Conservation (phyloP, 371 early-diverging fungal genomes). For the Apophysomyces variabilis region DNA sequence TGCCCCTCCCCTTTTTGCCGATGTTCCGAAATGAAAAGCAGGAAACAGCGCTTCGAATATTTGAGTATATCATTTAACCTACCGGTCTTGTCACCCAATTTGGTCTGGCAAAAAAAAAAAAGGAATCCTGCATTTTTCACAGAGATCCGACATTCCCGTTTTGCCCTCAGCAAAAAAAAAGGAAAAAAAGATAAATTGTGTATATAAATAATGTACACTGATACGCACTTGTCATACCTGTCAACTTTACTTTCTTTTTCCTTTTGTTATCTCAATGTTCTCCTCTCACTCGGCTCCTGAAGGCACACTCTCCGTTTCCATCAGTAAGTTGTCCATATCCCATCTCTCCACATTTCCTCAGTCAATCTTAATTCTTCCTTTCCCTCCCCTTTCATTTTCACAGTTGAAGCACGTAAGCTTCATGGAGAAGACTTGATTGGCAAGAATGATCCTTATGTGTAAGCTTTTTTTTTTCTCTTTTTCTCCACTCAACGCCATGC, state of each 20-base stretch:
- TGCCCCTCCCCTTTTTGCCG: not conserved
- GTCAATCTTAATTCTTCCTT: not conserved
- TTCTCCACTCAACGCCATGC: not conserved
- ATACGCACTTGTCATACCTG: not conserved
- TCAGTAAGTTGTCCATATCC: conserved; percentile 19
- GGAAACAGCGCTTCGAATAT: not conserved
- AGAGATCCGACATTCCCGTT: conserved; percentile 7
- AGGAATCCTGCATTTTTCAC: not conserved
- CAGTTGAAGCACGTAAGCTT: conserved; percentile 43
- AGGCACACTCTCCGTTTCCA: conserved; percentile 40
- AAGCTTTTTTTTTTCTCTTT: conserved; percentile 4
- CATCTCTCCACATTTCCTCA: not conserved
- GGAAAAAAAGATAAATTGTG: not conserved
- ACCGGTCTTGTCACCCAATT: conserved; percentile 5
- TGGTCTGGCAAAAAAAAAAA: not conserved
- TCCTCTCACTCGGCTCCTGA: conserved; percentile 20
- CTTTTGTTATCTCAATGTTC: conserved; percentile 3
- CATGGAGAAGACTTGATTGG: conserved; percentile 38
- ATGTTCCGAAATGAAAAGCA: not conserved
- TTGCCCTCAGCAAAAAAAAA: not conserved
- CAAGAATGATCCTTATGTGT: conserved; percentile 42
- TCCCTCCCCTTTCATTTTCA: not conserved
- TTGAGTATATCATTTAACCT: too few species aligned
- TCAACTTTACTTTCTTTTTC: not conserved
- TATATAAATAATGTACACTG: not conserved